These are phyloP conservation scores for Lentinula sp. DNA, from an alignment of 768 basidiomycete species.

Conservation along the genomic window DNA sequence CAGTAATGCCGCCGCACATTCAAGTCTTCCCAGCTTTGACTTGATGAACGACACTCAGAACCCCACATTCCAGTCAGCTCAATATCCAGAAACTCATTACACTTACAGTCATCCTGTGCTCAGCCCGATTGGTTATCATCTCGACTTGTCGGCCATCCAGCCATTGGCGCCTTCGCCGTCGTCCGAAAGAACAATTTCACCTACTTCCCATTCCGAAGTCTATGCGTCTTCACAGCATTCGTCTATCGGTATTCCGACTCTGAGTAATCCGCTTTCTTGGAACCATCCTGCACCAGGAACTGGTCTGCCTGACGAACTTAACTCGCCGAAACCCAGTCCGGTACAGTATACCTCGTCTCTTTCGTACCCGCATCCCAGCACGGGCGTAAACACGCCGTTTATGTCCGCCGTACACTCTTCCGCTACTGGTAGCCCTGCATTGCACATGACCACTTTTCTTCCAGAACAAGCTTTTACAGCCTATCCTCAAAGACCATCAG, in stretches of 20 bases:
- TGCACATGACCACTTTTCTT: background rate
- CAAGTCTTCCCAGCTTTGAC: background rate
- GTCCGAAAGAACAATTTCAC: background rate
- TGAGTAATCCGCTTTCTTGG: background rate
- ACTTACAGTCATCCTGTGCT: background rate
- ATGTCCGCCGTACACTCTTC: background rate
- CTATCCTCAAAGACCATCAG: background rate
- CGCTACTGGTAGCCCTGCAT: background rate
- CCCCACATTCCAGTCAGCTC: background rate
- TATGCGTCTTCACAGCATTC: background rate
- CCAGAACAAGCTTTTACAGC: background rate
- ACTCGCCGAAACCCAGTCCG: slow-evolving; percentile 1
- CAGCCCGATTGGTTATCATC: background rate
- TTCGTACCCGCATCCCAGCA: background rate
- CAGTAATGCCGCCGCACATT: background rate
- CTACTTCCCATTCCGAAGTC: background rate
- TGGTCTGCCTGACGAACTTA: background rate
- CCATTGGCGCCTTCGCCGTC: background rate
- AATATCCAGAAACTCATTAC: background rate
- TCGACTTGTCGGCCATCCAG: background rate
- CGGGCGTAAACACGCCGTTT: background rate
- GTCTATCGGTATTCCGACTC: background rate
- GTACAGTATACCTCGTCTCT: background rate
- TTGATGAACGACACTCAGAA: background rate
- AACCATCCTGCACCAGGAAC: background rate